Base-by-base conservation (phyloP, 345 rosid species). In the Euphorbia tirucalli region DNA sequence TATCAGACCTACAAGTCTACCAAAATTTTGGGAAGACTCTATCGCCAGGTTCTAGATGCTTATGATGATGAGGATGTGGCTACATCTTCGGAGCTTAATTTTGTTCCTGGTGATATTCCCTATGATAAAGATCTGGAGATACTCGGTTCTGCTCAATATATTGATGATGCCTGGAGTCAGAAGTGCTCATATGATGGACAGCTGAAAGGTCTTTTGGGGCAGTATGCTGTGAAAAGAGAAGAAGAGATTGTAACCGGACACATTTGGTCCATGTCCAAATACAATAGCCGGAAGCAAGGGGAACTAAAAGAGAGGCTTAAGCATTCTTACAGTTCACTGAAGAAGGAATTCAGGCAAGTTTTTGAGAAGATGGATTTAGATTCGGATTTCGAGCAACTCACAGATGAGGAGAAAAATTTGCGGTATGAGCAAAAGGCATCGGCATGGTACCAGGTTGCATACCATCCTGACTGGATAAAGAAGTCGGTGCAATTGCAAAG, bases 231-330 rank as follows among this genome's bases (percentile, higher is more conserved):
- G 56, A 87, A 81, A 62, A 82, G 83, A 72, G 99, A 92, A 80
- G 99, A 90, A 74, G 99, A 92, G 89, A 52, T 95, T 16, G 93
- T 95, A 48, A 95, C 97, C 0, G 99, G 99, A 31, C 93, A 95
- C 16, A 78, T 95, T 69, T 95, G 97, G 97, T 95, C 97, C 27
- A 92, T 95, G 97, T 93, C 91, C 0, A 88, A 82, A 66, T 79
- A 84, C 70, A 71, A 32, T 44, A 87, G 99, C 81, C 78, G 85
- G 73, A 90, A 87, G 81, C 88, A 87, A 71, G 96, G 92, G 18
- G 93, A 92, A 0, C 74, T 95, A 61, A 86, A 85, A 75, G 99
- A 95, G 80, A 84, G 82, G 77, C 86, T 95, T 61, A 84, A 86
- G 72, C 91, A 90, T 57, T 85, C 92, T 64, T 94, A 94, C 68